Evolutionary conservation across 352 stramenopile genomes (phyloP), one percentile per base, ranked within the genome.

Genomic region (Phytophthora citrophthora): DNA sequence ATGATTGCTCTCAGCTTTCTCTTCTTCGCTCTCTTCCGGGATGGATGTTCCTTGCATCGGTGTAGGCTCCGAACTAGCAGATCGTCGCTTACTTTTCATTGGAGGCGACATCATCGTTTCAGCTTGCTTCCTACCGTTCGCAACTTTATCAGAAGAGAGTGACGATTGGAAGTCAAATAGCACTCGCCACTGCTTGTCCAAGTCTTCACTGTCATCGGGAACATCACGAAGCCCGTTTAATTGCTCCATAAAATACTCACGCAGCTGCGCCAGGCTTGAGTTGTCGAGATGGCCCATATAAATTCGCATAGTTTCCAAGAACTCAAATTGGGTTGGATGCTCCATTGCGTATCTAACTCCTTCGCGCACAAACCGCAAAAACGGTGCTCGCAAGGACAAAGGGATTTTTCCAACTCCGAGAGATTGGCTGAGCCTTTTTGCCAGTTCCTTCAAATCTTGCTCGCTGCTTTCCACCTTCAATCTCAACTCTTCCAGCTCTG

Each of bases 311-410:
- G 74, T 58, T 13, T 90, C 75, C 29, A 96, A 66, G 44, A 96
- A 96, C 4, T 58, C 64, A 47, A 94, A 91, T 12, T 94, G 77
- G 5, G 63, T 51, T 16, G 61, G 69, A 26, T 70, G 51, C 47
- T 94, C 81, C 18, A 96, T 41, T 16, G 85, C 74, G 62, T 80
- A 94, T 10, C 87, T 83, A 2, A 95, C 70, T 24, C 88, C 88
- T 78, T 96, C 88, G 44, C 83, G 81, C 20, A 96, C 39, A 54
- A 96, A 96, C 0, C 88, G 77, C 54, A 94, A 79, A 65, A 95
- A 96, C 18, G 87, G 83, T 5, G 76, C 77, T 51, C 83, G 73
- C 53, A 96, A 62, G 10, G 85, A 79, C 18, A 74, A 55, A 13
- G 81, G 46, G 9, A 95, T 63, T 56, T 92, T 95, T 18, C 87